Evolutionary conservation across 176 grass and related monocot genomes (phyloP), one percentile per base, ranked within the genome.

Genomic region (sorghum (Sorghum bicolor)): DNA sequence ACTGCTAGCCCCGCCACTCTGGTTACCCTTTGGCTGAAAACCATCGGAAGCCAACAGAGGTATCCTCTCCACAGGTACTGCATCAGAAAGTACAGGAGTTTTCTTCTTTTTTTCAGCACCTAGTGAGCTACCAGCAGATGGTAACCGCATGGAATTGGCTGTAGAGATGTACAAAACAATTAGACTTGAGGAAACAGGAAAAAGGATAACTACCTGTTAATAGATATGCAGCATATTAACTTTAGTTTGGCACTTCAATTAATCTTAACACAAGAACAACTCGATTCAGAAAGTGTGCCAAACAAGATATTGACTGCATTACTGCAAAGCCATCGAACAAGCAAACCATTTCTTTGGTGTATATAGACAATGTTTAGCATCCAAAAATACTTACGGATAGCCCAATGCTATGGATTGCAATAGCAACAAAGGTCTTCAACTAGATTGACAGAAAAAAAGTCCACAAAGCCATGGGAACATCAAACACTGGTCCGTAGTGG

Each of bases 31-130:
- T 16, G 33, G 40, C 66, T 67, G 38, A 89, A 67, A 81, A 72
- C 65, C 28, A 74, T 83, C 83, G 58, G 77, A 47, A 47, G 53
- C 40, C 75, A 84, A 62, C 61, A 52, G 73, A 83, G 52, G 26
- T 65, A 71, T 66, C 77, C 81, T 84, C 43, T 83, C 80, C 8
- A 72, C 50, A 86, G 76, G 64, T 53, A 88, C 68, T 77, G 83
- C 73, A 70, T 90, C 70, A 78, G 80, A 74, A 67, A 87, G 68
- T 36, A 84, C 41, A 82, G 33, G 29, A 26, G 57, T 64, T 70
- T 86, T 89, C 67, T 88, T 89, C 47, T 74, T 91, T 87, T 92
- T 91, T 68, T 55, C 41, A 69, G 80, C 39, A 38, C 48, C 41
- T 55, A 83, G 45, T 79, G 78, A 75, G 62, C 44, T 65, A 73